phyloP scores from a whole-genome alignment of 805 yeast species.

The Candida berthetii region DNA sequence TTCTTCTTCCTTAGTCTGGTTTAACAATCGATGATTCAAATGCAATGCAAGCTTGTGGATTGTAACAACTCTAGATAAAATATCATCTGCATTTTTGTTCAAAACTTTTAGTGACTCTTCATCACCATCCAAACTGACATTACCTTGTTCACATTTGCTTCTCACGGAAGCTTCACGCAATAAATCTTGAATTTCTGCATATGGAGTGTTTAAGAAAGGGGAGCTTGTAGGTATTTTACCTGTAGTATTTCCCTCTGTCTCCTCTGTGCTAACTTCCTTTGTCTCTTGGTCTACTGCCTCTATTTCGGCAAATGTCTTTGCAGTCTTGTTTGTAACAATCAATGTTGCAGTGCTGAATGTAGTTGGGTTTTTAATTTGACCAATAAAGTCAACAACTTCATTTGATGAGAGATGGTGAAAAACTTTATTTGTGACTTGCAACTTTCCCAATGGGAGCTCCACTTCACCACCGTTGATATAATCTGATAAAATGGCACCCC shows the following conservation, averaged over 20 bases:
- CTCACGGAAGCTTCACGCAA: neutral
- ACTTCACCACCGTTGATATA: neutral
- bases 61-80: constrained; percentile 5
- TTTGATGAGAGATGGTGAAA: too few species aligned
- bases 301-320: too few species aligned
- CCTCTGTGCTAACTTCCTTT: too few species aligned
- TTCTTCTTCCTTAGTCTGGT: constrained; percentile 35
- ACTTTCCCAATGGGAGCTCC: too few species aligned
- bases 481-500: neutral
- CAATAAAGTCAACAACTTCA: too few species aligned
- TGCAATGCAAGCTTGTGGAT: constrained; percentile 27
- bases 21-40: constrained; percentile 27
- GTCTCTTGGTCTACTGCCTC: too few species aligned
- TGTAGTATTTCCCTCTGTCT: too few species aligned
- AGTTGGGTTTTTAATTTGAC: too few species aligned
- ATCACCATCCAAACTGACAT: neutral
- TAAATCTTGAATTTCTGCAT: neutral
- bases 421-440: too few species aligned
- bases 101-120: neutral
- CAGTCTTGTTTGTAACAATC: too few species aligned
- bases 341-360: too few species aligned
- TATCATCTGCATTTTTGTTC: neutral
- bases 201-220: neutral
- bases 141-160: neutral
- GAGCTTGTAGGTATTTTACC: too few species aligned